Base-by-base conservation (phyloP, 495 filamentous ascomycete genomes). In the Tuber magnatum region DNA sequence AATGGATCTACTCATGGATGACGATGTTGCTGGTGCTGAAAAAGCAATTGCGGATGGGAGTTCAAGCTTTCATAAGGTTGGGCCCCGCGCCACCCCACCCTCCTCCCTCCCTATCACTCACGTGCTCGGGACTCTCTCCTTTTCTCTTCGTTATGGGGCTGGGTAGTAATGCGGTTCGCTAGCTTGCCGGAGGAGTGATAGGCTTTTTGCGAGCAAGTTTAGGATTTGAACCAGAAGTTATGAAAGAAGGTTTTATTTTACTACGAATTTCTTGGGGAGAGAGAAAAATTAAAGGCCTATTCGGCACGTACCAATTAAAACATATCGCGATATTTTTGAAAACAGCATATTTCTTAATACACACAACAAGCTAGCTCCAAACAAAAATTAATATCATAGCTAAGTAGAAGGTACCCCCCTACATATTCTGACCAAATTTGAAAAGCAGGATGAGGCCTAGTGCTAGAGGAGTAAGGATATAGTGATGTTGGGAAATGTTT, bases 141-240 rank as follows among this genome's bases (percentile, higher is more conserved):
- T 28, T 28, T 12, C 51, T n/a, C n/a, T 28, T 61, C n/a, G 14
- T 61, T 61, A 61, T 28, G 69, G 77, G 41, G 35, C 18, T 39
- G 71, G 73, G 42, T 77, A 78, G 78, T 82, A 74, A 81, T 75
- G 72, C 74, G 46, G 74, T 44, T 77, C 40, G n/a, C 73, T 83
- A 93, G 86, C 87, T 97, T 35, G 95, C 92, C 12, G 86, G 90
- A 81, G 92, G 93, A 51, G 88, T 97, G 41, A 89, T 94, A 65
- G 88, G 88, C 43, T 97, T 98, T 79, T 90, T 99, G 81, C 87
- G 89, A 77, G 94, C 94, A 61, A 92, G 94, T 20, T 85, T 99
- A 16, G 94, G 96, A 8, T 96, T 97, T 81, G 95, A 99, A 84
- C 92, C 94, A 78, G 93, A 95, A n/a, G 86, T 97, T 73, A 96